Evolutionary conservation across 345 rosid genomes (phyloP).

Genomic region (Camelina sativa): DNA sequence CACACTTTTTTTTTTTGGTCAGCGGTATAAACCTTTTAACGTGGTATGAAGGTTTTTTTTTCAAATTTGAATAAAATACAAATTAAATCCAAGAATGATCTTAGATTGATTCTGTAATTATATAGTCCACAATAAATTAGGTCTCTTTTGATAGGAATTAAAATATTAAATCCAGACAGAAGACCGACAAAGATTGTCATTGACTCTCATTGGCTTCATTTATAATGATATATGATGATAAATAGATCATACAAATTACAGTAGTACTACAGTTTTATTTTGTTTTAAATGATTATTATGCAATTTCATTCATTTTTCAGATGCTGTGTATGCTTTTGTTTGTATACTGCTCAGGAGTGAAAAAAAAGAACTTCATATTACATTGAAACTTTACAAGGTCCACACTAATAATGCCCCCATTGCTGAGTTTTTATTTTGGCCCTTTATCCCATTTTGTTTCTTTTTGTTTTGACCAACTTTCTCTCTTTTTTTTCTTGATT

Average conservation of each 20-base stretch:
- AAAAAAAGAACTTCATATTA: background rate
- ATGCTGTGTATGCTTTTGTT: constrained; percentile 20
- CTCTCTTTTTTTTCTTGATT: background rate
- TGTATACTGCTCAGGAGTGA: background rate
- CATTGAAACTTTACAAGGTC: background rate
- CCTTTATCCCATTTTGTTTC: background rate
- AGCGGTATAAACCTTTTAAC: background rate
- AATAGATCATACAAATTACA: too few relatives aligned
- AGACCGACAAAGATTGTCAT: constrained; percentile 38
- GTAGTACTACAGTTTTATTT: too few relatives aligned
- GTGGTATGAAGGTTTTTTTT: background rate
- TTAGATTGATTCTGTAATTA: background rate
- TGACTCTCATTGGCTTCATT: constrained; percentile 10
- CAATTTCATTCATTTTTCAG: constrained; percentile 18
- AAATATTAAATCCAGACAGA: background rate
- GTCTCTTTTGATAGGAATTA: background rate
- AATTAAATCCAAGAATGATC: background rate
- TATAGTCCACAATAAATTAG: background rate
- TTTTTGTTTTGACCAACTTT: constrained; percentile 12
- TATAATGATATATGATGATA: too few relatives aligned
- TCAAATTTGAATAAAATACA: background rate
- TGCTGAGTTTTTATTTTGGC: too few relatives aligned
- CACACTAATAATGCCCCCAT: constrained; percentile 12
- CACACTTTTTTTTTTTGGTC: background rate
- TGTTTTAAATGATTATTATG: background rate